Evolutionary conservation across 257 asterid genomes (phyloP), one percentile per base, ranked within the genome.

Genomic region (Pogostemon cablin): DNA sequence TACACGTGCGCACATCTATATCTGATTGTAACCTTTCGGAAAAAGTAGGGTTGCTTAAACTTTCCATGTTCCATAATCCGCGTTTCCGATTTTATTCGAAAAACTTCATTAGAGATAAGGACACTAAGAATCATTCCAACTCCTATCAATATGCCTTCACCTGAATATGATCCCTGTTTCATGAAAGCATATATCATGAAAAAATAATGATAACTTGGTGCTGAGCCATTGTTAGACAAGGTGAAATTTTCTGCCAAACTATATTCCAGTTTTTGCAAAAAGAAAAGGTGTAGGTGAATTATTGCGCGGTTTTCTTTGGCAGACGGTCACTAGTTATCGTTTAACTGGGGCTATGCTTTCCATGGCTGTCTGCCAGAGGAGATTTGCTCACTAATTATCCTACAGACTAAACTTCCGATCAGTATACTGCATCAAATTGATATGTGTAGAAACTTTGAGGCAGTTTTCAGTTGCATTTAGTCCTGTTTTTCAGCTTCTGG

Each of bases 251-350:
- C 65, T 50, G 47, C 7, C 63, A 72, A 59, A 67, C 57, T 37
- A 12, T 35, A 9, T 38, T 32, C 62, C 57, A 69, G 48, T 53
- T 72, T 67, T 62, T 25, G 32, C 32, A 25, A 25, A 25, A 25
- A 25, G 1, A 25, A 25, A 25, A 43, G 53, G 68, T 79, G 76
- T 54, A 67, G 75, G 77, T 60, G 38, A 69, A 66, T 58, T 74
- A 70, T 54, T 66, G 83, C 35, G 77, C 72, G 50, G 56, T 79
- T 69, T 62, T 67, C 75, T 75, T 15, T 39, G 78, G 80, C 80
- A 67, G 78, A 75, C 75, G 9, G 65, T 67, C 62, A 3, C 43
- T 38, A 60, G 35, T 32, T 48, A 59, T 53, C 37, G 35, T 69
- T 34, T 37, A 64, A 46, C 9, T 0, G 53, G 34, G 48, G 66